These are phyloP conservation scores for Fusarium buharicum DNA, from an alignment of 2,329 filamentous ascomycete species.

Conservation along the genomic window DNA sequence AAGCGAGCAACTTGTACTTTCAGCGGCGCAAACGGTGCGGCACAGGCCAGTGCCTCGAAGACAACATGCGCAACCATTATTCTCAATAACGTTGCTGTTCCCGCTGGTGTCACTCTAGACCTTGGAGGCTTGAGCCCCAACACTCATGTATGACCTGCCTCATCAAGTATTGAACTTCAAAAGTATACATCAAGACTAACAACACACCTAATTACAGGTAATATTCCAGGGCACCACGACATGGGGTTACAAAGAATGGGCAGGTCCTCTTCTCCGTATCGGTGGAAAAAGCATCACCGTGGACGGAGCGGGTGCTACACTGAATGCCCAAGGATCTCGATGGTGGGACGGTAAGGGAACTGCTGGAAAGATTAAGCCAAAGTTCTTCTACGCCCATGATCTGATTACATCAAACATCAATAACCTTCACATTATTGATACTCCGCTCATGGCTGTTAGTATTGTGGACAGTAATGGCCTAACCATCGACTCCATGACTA, in stretches of 20 bases:
- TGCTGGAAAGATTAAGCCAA: slow-evolving; percentile 17
- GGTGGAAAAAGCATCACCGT: slow-evolving; percentile 21
- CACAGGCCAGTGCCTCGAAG: slow-evolving; percentile 9
- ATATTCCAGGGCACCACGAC: slow-evolving; percentile 25
- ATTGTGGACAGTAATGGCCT: slow-evolving; percentile 50
- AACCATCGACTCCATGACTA: slow-evolving; percentile 50
- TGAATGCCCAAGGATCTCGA: slow-evolving; percentile 11
- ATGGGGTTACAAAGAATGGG: slow-evolving; percentile 23
- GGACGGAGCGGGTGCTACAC: slow-evolving; percentile 18
- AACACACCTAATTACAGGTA: slow-evolving; percentile 2
- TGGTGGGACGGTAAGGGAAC: slow-evolving; percentile 29
- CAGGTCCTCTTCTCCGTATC: slow-evolving; percentile 22
- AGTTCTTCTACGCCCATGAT: slow-evolving; percentile 23
- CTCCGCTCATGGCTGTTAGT: slow-evolving; percentile 54
- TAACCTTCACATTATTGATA: slow-evolving; percentile 53
- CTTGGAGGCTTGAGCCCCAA: slow-evolving; percentile 5
- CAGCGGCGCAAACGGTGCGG: slow-evolving; percentile 8
- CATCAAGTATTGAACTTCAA: too few species aligned
- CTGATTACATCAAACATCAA: slow-evolving; percentile 46
- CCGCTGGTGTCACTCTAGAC: slow-evolving; percentile 13
- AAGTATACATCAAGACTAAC: too few species aligned
- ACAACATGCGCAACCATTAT: slow-evolving; percentile 22
- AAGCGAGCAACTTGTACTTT: slow-evolving; percentile 16
- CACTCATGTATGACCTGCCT: slow-evolving; percentile 2
- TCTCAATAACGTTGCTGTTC: slow-evolving; percentile 19